Percentiles rank a stretch among this genome's conserved stretches.
Conservation (phyloP, 805 yeast species). For the Candida rishiriensis region DNA sequence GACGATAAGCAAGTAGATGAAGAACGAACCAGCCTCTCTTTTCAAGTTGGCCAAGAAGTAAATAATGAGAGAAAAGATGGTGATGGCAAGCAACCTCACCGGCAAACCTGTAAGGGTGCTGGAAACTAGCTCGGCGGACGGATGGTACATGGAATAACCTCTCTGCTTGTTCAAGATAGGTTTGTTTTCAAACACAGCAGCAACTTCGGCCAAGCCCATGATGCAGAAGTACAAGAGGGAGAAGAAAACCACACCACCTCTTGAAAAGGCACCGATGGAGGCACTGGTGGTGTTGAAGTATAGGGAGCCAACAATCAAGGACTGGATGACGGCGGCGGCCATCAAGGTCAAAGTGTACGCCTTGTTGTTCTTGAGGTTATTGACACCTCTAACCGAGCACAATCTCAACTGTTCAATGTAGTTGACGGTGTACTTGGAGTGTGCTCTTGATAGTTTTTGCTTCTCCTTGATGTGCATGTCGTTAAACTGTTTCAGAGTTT, state of each 20-base stretch:
- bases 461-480: constrained; percentile 32
- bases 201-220: constrained; percentile 58
- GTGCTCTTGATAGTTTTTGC: constrained; percentile 37
- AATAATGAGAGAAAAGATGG: constrained; percentile 39
- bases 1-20: constrained; percentile 44
- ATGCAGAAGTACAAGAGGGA: constrained; percentile 57
- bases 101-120: constrained; percentile 55
- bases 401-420: constrained; percentile 47
- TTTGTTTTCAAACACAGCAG: constrained; percentile 54
- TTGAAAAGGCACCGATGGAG: constrained; percentile 53
- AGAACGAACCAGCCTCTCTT: constrained; percentile 52
- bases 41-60: constrained; percentile 53
- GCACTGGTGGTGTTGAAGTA: constrained; percentile 46
- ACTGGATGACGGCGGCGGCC: constrained; percentile 50
- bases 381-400: constrained; percentile 49
- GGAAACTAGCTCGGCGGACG: constrained; percentile 63
- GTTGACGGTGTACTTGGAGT: constrained; percentile 34
- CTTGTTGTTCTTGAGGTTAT: constrained; percentile 52
- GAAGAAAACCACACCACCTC: constrained; percentile 62
- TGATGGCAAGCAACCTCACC: constrained; percentile 45
- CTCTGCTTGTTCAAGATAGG: constrained; percentile 63
- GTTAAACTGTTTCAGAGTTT: constrained; percentile 27
- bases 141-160: constrained; percentile 57
- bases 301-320: constrained; percentile 57
- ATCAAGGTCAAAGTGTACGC: constrained; percentile 47